phyloP scores from a whole-genome alignment of 345 rosid species.

The Melaleuca quinquenervia region DNA sequence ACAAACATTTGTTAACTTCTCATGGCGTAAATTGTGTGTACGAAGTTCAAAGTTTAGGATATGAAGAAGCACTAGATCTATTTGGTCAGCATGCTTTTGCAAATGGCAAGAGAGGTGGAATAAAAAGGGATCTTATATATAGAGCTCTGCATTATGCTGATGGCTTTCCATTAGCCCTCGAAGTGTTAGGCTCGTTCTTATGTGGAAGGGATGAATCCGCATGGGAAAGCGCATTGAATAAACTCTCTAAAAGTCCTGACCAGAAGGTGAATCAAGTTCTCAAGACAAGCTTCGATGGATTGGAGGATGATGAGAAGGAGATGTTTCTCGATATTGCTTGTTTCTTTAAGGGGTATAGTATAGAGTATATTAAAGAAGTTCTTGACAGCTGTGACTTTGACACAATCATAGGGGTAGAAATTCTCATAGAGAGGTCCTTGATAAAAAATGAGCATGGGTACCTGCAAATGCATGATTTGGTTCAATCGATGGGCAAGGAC shows the following conservation, averaged over 20 bases:
- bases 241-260: neutral
- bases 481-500: neutral
- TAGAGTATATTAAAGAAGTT: neutral
- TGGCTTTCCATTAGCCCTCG: neutral
- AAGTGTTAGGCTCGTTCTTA: neutral
- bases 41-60: neutral
- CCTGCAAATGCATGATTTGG: neutral
- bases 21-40: neutral
- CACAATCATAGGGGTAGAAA: neutral
- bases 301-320: rapidly evolving
- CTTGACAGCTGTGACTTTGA: rapidly evolving
- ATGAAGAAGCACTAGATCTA: rapidly evolving
- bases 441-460: rapidly evolving
- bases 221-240: neutral
- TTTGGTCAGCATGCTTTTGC: rapidly evolving
- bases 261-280: neutral
- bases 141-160: neutral
- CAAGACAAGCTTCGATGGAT: neutral
- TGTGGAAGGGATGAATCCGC: rapidly evolving
- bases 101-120: neutral
- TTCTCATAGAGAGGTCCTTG: neutral
- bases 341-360: neutral
- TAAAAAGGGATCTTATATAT: neutral
- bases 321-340: neutral
- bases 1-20: neutral